A percentile compares a stretch with the other conserved stretches of the same genome.
phyloP scores from a whole-genome alignment of 2,329 filamentous ascomycete genomes.

The Gnomoniopsis smithogilvyi region DNA sequence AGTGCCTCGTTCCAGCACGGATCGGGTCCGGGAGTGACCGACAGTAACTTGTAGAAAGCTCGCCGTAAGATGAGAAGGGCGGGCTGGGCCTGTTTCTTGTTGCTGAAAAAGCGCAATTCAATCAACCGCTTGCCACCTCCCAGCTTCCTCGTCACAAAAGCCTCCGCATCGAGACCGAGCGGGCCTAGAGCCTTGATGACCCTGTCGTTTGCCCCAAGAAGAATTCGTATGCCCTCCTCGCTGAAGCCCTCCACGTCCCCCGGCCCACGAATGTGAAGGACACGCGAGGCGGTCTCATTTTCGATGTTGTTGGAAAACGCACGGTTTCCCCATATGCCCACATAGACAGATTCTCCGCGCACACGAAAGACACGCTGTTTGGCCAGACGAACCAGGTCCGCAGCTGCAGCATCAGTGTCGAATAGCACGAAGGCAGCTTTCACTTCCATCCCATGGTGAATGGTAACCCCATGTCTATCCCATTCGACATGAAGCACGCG shows the following conservation, averaged over 20 bases:
- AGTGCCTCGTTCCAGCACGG: background rate
- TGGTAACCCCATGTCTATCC: background rate
- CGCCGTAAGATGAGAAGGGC: background rate
- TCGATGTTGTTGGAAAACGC: background rate
- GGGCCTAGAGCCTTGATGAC: background rate
- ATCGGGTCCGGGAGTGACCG: background rate
- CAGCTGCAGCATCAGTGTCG: background rate
- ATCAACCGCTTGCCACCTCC: background rate
- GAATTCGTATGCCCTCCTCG: background rate
- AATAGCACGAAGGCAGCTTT: background rate
- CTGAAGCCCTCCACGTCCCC: background rate
- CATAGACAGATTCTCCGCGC: background rate
- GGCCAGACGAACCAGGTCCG: background rate
- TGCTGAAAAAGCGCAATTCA: constrained; percentile 4
- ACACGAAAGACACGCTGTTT: background rate
- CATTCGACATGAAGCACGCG: background rate
- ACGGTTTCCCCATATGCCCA: background rate
- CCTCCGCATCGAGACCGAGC: background rate
- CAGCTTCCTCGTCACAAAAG: background rate
- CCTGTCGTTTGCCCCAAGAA: background rate
- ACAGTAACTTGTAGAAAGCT: background rate
- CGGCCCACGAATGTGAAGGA: background rate
- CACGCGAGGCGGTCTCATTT: background rate
- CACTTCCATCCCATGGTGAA: background rate
- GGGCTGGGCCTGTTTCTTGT: background rate